Base-by-base conservation (phyloP, 805 yeast genomes). In the Teunomyces lycoperdinae region DNA sequence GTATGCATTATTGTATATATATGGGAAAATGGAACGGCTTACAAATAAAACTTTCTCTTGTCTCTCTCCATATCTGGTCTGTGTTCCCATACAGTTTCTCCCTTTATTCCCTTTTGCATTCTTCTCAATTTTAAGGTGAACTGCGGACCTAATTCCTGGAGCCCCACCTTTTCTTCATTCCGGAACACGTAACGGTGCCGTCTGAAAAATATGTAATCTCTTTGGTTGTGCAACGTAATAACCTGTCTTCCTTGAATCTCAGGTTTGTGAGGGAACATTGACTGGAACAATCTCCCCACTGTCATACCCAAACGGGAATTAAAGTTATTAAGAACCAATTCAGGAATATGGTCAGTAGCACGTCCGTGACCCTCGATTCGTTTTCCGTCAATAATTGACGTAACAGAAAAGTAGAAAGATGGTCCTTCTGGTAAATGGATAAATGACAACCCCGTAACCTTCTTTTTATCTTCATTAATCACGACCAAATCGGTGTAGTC, bases 121-220 rank as follows among this genome's bases (percentile, higher is more conserved):
- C 98, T 78, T 67, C 96, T 81, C 56, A 94, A 71, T 62, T 87
- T 85, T 64, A 94, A 70, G 1, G 99, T 94, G 67, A 94, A 94
- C 67, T 91, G 97, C 1, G 99, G 99, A 0, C 99, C 99, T 39
- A 94, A 72, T 63, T 94, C 99, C 62, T 94, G 99, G 44, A 94
- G 71, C 6, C 98, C 99, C 1, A 92, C 97, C 58, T 83, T 84
- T 66, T 89, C 96, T 56, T 90, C 97, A 63, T 89, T 87, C 61
- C 81, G 78, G 71, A 94, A 94, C 1, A 89, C 74, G 59, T 94
- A 94, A 60, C 99, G 80, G 63, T 94, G 99, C 70, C 97, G 82
- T 71, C 99, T 80, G 77, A 94, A 92, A 60, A 94, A 94, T 38
- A 94, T 87, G 64, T 78, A 94, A 66, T 94, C 99, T 74, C 99